Conservation (phyloP, 2,329 filamentous ascomycete genomes). For the Chaetomiaceae sp. region DNA sequence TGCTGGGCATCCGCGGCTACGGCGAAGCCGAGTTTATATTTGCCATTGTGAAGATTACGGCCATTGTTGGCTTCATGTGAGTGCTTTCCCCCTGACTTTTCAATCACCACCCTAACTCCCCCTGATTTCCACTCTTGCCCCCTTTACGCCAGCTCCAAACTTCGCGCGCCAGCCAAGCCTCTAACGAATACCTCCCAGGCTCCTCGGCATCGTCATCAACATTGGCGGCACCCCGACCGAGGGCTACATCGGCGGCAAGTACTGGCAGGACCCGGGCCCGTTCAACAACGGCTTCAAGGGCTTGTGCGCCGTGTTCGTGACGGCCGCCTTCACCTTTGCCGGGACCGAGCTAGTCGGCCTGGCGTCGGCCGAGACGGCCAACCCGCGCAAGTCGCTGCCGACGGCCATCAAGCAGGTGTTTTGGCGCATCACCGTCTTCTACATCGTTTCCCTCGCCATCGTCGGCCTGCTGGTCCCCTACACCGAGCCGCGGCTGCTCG, state of each 20-base stretch:
- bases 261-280: constrained; percentile 47
- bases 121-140: too few relatives aligned
- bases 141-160: too few relatives aligned
- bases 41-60: constrained; percentile 51
- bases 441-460: constrained; percentile 48
- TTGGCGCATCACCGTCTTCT: constrained; percentile 54
- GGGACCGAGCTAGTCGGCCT: constrained; percentile 73
- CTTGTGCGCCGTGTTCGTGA: constrained; percentile 67
- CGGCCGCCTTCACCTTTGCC: constrained; percentile 67
- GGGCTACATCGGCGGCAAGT: constrained; percentile 47
- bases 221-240: constrained; percentile 52
- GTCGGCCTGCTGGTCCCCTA: constrained; percentile 47
- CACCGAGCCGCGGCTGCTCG: constrained; percentile 43
- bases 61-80: constrained; percentile 32
- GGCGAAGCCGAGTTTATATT: constrained; percentile 58
- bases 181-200: constrained; percentile 14
- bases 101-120: constrained; percentile 18
- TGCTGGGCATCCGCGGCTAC: constrained; percentile 53
- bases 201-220: constrained; percentile 28
- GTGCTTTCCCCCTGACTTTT: background rate
- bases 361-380: constrained; percentile 65
- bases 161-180: too few relatives aligned
- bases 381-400: constrained; percentile 69
- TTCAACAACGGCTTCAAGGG: constrained; percentile 73
- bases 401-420: constrained; percentile 77